Conservation (phyloP, 1,284 basidiomycete species). For the Ustilago loliicola region DNA sequence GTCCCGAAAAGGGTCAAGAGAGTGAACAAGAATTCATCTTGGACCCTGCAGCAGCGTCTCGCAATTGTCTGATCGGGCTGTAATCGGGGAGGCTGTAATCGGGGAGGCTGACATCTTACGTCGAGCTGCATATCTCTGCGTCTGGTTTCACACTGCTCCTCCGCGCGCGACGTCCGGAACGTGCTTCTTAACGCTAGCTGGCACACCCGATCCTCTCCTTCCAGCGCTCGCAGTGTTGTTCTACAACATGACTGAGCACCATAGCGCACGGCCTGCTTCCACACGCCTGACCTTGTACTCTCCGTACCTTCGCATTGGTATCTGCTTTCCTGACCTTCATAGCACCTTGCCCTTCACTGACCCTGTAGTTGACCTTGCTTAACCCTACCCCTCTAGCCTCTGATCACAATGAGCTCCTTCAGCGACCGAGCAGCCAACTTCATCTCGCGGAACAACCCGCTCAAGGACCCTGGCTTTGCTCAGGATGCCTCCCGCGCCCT, state of each 20-base stretch:
- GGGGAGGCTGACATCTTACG: neutral
- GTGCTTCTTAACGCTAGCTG: neutral
- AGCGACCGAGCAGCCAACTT: slow-evolving; percentile 40
- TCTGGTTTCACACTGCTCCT: neutral
- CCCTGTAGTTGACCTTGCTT: neutral
- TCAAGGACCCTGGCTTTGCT: slow-evolving; percentile 41
- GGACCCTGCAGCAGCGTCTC: slow-evolving; percentile 19
- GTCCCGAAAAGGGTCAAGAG: neutral
- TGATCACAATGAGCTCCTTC: slow-evolving; percentile 38
- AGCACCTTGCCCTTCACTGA: neutral
- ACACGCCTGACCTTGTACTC: neutral
- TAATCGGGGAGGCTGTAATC: slow-evolving; percentile 4
- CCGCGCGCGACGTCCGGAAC: slow-evolving; percentile 33
- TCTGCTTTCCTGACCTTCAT: neutral
- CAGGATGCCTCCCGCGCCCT: slow-evolving; percentile 39
- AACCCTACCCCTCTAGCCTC: neutral
- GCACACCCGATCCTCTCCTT: neutral
- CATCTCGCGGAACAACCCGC: slow-evolving; percentile 46
- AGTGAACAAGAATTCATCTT: slow-evolving; percentile 13
- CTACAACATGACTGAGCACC: slow-evolving; percentile 16
- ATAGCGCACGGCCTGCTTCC: neutral
- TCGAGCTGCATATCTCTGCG: neutral
- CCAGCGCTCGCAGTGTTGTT: slow-evolving; percentile 1
- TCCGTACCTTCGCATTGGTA: neutral
- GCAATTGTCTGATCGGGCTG: slow-evolving; percentile 6